Percentiles rank a stretch among this genome's conserved stretches.
These are phyloP conservation scores for Neurospora pannonica DNA, from an alignment of 495 filamentous ascomycete genomes.

Conservation along the genomic window DNA sequence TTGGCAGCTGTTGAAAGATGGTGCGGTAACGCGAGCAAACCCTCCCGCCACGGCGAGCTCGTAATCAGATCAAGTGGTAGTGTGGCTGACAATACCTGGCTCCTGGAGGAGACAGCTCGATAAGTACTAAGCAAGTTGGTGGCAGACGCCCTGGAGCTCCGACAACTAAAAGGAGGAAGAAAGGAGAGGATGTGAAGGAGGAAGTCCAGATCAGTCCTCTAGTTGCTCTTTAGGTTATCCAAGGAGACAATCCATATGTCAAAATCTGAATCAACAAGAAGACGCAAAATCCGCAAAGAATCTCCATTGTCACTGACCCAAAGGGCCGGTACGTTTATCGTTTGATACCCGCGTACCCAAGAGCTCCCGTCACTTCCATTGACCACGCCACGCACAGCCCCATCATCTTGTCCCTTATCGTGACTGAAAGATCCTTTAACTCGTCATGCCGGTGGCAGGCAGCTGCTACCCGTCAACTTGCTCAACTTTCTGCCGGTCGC, in stretches of 20 bases:
- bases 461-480: neutral
- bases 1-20: neutral
- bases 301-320: neutral
- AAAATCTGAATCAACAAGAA: neutral
- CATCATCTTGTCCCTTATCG: neutral
- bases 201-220: neutral
- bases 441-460: neutral
- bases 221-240: neutral
- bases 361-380: neutral
- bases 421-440: neutral
- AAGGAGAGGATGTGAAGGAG: neutral
- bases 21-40: neutral
- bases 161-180: neutral
- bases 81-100: neutral
- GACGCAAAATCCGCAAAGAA: neutral
- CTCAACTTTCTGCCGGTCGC: neutral
- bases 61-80: neutral
- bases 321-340: neutral
- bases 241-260: neutral
- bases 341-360: neutral
- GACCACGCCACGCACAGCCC: neutral
- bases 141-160: neutral
- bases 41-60: neutral
- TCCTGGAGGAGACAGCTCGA: neutral
- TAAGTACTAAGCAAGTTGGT: neutral